Evolutionary conservation across 495 filamentous ascomycete genomes (phyloP), one percentile per base, ranked within the genome.

Genomic region (Aspergillus steynii): DNA sequence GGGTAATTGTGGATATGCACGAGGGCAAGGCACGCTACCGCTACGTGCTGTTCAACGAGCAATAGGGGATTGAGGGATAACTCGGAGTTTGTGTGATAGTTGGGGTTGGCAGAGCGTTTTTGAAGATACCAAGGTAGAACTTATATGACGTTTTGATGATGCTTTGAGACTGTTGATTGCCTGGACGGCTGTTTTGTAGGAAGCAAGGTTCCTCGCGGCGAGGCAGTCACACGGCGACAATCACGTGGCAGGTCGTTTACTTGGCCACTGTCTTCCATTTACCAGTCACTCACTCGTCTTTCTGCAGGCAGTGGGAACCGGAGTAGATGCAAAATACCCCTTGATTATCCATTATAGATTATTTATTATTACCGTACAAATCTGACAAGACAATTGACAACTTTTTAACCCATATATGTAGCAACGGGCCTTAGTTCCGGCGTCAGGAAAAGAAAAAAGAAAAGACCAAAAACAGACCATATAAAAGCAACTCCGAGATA

Each of bases 1-100:
- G 85, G 72, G 83, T 83, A 0, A 79, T 95, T 58, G 63, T 89
- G 5, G 89, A 93, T 62, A 84, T 93, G 82, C 82, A 84, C 20
- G 80, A 72, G 1, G 88, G 87, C 8, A 87, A 86, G 71, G 82
- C 92, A 9, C 84, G 91, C 64, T 95, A 92, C 74, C 77, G 91
- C 60, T 92, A 86, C 69, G 88, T 91, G 45, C 77, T 94, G 64
- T 83, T 85, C 6, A 94, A 93, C 64, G 86, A 75, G 66, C 61
- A 64, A 61, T 37, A 37, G 29, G 51, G 29, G 6, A 47, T 47
- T 5, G 9, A 34, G 31, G 6, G 31, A 7, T 34, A 7, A 34
- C 20, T 20, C 20, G 20, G 20, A 9, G 31, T 34, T 5, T 34
- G 6, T 34, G 31, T 34, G 31, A 14, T 42, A 14, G 12, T 42